Evolutionary conservation across 768 basidiomycete species (phyloP).

Genomic region (Suillus decipiens): DNA sequence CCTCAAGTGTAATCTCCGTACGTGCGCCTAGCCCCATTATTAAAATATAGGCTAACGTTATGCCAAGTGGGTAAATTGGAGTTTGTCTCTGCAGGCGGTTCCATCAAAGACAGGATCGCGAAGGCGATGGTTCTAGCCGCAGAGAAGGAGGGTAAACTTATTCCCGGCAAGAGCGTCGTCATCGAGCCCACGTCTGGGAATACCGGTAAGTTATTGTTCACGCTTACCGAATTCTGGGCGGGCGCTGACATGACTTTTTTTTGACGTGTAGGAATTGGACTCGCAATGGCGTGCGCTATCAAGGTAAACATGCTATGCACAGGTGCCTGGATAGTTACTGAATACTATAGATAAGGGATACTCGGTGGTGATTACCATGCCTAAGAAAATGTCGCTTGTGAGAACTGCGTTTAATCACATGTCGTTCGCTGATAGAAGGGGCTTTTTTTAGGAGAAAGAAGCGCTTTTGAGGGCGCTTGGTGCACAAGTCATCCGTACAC

Average conservation of each 20-base stretch:
- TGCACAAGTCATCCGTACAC: conserved; percentile 93
- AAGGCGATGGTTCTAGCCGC: conserved; percentile 97
- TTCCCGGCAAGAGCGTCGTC: conserved; percentile 86
- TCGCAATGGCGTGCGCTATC: conserved; percentile 91
- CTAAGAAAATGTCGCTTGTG: conserved; percentile 92
- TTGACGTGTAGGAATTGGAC: conserved; percentile 70
- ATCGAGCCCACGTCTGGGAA: conserved; percentile 97
- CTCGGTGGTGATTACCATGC: conserved; percentile 86
- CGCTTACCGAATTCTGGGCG: background rate
- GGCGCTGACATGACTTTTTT: no score
- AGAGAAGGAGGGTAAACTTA: conserved; percentile 81
- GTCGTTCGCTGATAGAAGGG: background rate
- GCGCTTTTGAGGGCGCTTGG: conserved; percentile 88
- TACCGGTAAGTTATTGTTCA: conserved; percentile 60
- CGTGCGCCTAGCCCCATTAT: conserved; percentile 31
- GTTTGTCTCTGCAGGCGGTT: conserved; percentile 88
- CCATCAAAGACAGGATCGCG: conserved; percentile 95
- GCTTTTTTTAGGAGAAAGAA: conserved; percentile 75
- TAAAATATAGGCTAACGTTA: background rate
- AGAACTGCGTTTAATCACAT: conserved; percentile 19
- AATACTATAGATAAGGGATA: conserved; percentile 90
- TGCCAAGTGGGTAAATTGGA: conserved; percentile 85
- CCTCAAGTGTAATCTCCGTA: conserved; percentile 87
- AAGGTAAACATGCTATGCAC: conserved; percentile 57
- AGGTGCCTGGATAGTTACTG: conserved; percentile 45